Conservation (phyloP, 1,284 basidiomycete genomes). For the Cryptococcus sp. region DNA sequence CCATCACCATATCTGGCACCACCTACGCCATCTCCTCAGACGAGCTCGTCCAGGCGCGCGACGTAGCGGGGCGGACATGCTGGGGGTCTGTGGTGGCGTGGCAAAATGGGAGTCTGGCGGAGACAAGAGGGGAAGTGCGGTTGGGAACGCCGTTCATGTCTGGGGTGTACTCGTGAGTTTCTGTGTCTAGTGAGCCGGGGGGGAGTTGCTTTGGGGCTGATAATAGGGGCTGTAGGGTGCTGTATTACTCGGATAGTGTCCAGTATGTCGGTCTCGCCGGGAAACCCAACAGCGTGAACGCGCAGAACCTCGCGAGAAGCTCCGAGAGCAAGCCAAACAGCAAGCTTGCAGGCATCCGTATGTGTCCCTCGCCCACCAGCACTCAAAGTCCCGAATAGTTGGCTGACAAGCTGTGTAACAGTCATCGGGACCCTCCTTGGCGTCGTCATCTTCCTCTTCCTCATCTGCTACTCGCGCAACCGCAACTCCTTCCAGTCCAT, state of each 20-base stretch:
- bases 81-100: slow-evolving; percentile 43
- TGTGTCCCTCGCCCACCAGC: slow-evolving; percentile 2
- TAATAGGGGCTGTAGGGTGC: slow-evolving; percentile 20
- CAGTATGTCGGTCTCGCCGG: slow-evolving; percentile 43
- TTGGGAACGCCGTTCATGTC: slow-evolving; percentile 46
- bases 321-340: slow-evolving; percentile 18
- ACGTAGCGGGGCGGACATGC: slow-evolving; percentile 28
- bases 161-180: slow-evolving; percentile 45
- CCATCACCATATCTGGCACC: slow-evolving; percentile 26
- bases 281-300: slow-evolving; percentile 39
- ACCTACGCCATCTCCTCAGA: slow-evolving; percentile 33
- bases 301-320: slow-evolving; percentile 15
- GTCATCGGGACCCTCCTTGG: slow-evolving; percentile 39
- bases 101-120: slow-evolving; percentile 36
- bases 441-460: slow-evolving; percentile 31
- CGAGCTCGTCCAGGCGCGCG: slow-evolving; percentile 31
- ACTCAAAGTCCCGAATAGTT: neutral
- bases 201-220: neutral
- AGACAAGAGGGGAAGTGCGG: slow-evolving; percentile 35
- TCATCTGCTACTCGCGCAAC: slow-evolving; percentile 35
- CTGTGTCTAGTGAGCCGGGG: neutral
- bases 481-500: slow-evolving; percentile 38
- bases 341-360: slow-evolving; percentile 36
- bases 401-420: slow-evolving; percentile 1
- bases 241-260: slow-evolving; percentile 33